A percentile compares a stretch with the other conserved stretches of the same genome.
phyloP scores from a whole-genome alignment of 345 rosid genomes.

The Orychophragmus violaceus region DNA sequence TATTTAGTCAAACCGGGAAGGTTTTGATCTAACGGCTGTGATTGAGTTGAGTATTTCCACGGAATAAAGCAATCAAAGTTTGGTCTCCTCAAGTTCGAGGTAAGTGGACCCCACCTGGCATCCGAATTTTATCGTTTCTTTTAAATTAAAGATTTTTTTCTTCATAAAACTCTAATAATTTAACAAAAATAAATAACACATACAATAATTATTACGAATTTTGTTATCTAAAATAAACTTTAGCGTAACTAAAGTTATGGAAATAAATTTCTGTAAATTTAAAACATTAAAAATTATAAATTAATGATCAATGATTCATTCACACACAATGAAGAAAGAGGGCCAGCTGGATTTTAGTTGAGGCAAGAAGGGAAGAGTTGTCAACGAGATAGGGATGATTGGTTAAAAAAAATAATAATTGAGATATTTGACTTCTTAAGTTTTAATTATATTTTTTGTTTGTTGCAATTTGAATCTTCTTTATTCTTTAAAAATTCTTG shows the following conservation, averaged over 20 bases:
- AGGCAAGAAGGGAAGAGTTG: constrained; percentile 8
- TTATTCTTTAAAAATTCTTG: not conserved
- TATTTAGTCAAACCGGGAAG: constrained; percentile 35
- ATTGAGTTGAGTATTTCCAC: constrained; percentile 30
- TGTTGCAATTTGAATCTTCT: constrained; percentile 25
- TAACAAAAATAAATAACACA: not conserved
- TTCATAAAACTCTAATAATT: not conserved
- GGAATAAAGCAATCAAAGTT: constrained; percentile 32
- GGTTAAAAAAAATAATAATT: not conserved
- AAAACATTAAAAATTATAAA: not conserved
- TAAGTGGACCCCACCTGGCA: constrained; percentile 21
- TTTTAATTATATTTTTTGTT: constrained; percentile 9
- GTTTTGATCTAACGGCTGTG: constrained; percentile 36
- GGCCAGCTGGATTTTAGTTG: constrained; percentile 19
- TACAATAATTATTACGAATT: not conserved
- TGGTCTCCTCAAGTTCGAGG: constrained; percentile 30
- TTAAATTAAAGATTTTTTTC: not conserved
- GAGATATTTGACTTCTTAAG: constrained; percentile 17
- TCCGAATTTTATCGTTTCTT: constrained; percentile 8
- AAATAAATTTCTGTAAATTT: not conserved
- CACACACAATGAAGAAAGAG: not conserved
- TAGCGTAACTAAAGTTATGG: not conserved
- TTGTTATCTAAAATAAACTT: not conserved
- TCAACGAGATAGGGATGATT: constrained; percentile 24
- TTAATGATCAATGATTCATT: constrained; percentile 13